phyloP scores from a whole-genome alignment of 2,329 filamentous ascomycete species.

The Didymella lethalis region DNA sequence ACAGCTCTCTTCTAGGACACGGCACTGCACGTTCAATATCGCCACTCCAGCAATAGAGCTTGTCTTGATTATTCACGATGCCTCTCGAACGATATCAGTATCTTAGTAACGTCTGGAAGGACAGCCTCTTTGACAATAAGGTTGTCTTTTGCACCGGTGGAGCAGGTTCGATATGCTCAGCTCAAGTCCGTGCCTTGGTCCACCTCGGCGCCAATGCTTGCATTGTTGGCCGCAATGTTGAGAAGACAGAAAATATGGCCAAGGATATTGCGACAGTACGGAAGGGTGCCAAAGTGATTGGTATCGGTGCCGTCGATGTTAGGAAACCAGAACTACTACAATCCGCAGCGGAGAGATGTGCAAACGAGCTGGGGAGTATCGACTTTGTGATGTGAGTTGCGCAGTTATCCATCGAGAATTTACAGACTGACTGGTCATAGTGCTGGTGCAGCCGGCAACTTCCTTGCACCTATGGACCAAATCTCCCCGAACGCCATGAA shows the following conservation, averaged over 20 bases:
- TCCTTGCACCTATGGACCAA: constrained; percentile 82
- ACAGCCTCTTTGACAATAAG: constrained; percentile 87
- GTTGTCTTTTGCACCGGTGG: constrained; percentile 96
- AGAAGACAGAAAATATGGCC: constrained; percentile 85
- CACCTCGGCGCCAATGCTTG: constrained; percentile 91
- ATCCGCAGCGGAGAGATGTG: constrained; percentile 79
- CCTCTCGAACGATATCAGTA: constrained; percentile 75
- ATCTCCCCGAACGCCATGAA: constrained; percentile 92
- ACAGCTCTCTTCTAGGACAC: not conserved
- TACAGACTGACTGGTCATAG: constrained; percentile 55
- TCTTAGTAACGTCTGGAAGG: constrained; percentile 82
- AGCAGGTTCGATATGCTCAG: constrained; percentile 91
- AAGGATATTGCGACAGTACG: constrained; percentile 82
- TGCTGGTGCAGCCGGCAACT: constrained; percentile 95
- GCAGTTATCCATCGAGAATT: not conserved
- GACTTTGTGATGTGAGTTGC: constrained; percentile 84
- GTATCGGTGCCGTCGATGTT: constrained; percentile 78
- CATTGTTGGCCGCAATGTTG: constrained; percentile 87
- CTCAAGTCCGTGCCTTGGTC: constrained; percentile 90
- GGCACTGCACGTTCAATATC: not conserved
- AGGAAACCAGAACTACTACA: constrained; percentile 70
- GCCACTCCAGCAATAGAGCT: not conserved
- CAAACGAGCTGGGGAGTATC: constrained; percentile 82
- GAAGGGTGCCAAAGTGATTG: constrained; percentile 81
- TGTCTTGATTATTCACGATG: constrained; percentile 61